Evolutionary conservation across 495 filamentous ascomycete species (phyloP).

Genomic region (Terfezia claveryi): DNA sequence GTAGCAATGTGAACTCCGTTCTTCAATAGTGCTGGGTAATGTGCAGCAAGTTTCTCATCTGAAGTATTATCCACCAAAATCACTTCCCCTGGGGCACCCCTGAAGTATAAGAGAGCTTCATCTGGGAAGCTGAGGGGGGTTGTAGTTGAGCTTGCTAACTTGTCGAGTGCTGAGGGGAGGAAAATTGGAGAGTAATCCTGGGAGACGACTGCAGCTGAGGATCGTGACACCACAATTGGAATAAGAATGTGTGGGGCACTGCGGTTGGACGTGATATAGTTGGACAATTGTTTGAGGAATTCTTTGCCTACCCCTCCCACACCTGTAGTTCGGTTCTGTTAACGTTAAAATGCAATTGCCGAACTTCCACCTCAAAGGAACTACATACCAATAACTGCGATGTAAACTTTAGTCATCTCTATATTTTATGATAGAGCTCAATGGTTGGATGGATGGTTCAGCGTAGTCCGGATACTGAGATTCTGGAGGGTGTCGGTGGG

Average conservation of each 20-base stretch:
- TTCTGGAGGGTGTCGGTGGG: not conserved
- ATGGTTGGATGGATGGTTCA: not conserved
- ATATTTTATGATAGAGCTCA: not conserved
- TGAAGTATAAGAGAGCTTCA: conserved; percentile 49
- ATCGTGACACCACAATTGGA: conserved; percentile 61
- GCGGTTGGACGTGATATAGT: conserved; percentile 30
- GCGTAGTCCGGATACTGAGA: no score
- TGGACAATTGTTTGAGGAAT: conserved; percentile 62
- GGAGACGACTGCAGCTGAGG: conserved; percentile 51
- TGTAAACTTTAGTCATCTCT: conserved; percentile 15
- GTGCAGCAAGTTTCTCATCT: conserved; percentile 50
- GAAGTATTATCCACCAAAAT: conserved; percentile 89
- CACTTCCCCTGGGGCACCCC: conserved; percentile 42
- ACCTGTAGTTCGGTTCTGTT: conserved; percentile 28
- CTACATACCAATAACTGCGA: conserved; percentile 23
- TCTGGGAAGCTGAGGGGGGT: conserved; percentile 33
- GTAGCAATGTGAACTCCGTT: conserved; percentile 76
- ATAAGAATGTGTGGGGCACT: conserved; percentile 35
- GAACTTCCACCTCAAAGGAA: not conserved
- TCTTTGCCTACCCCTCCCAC: conserved; percentile 79
- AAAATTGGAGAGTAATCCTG: conserved; percentile 35
- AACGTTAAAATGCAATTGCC: not conserved
- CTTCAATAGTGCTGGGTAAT: conserved; percentile 56
- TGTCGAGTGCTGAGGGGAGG: conserved; percentile 30
- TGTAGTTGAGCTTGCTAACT: conserved; percentile 33